Base-by-base conservation (phyloP, 805 yeast genomes). In the Barnettozyma sucrosica region DNA sequence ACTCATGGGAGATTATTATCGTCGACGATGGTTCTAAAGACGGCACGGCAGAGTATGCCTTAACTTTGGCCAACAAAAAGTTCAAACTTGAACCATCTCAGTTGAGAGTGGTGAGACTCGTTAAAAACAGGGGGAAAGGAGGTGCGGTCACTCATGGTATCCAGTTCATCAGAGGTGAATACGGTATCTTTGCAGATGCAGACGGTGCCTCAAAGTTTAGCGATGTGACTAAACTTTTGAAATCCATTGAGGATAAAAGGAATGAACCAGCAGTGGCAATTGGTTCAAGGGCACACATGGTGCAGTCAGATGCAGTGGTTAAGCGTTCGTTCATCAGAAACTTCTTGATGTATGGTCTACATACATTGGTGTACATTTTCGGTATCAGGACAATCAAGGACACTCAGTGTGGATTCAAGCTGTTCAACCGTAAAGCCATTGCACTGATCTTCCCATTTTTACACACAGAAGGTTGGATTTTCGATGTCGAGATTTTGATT, bases 391-490 rank as follows among this genome's bases (percentile, higher is more conserved):
- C 80, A 6, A 81, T 93, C 51, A 80, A 84, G 51, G 99, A 93
- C 66, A 93, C 99, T 10, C 99, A 93, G 70, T 93, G 99, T 70
- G 99, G 99, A 2, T 93, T 93, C 70, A 93, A 93, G 66, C 69
- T 93, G 65, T 93, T 92, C 66, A 87, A 92, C 55, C 77, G 81
- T 51, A 68, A 73, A 8, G 84, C 97, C 0, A 76, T 83, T 21
- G 60, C 57, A 16, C 58, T 59, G 45, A 86, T 93, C 38, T 89
- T 89, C 65, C 97, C 97, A 2, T 81, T 77, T 55, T 78, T 93
- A 85, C 97, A 92, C 65, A 92, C 96, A 10, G 99, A 93, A 66
- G 83, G 98, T 45, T 93, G 99, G 99, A 93, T 93, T 33, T 93
- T 93, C 66, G 99, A 93, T 62, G 97, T 93, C 28, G 99, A 93